phyloP scores from a whole-genome alignment of 202 grass and related monocot genomes.

The Setaria viridis region DNA sequence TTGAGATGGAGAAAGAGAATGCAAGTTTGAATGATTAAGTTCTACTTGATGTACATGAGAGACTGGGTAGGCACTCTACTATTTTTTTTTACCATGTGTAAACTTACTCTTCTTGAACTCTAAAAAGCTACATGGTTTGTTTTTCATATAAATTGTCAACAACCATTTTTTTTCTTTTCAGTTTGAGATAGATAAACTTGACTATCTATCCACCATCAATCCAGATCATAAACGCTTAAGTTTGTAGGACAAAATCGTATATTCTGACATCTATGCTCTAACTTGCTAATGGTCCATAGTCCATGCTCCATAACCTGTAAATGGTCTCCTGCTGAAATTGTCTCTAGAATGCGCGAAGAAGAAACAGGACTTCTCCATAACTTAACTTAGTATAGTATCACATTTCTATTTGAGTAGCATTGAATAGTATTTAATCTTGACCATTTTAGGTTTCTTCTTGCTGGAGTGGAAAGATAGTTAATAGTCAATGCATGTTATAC shows the following conservation, averaged over 20 bases:
- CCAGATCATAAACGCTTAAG: neutral
- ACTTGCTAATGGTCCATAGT: neutral
- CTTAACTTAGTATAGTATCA: neutral
- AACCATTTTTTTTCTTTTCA: neutral
- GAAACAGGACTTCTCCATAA: neutral
- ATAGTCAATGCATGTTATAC: neutral
- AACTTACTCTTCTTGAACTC: neutral
- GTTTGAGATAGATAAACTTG: neutral
- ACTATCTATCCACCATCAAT: slow-evolving; percentile 5
- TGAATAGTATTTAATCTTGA: neutral
- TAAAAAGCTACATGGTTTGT: neutral
- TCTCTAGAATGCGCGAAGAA: neutral
- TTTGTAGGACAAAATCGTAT: neutral
- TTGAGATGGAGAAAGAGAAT: slow-evolving; percentile 90
- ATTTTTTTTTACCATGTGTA: slow-evolving; percentile 8
- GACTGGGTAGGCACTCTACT: slow-evolving; percentile 31
- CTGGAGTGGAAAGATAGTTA: neutral
- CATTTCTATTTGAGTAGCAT: neutral
- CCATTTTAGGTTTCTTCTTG: neutral
- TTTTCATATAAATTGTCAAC: neutral
- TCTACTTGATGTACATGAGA: neutral
- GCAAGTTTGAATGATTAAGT: slow-evolving; percentile 53
- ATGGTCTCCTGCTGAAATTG: neutral
- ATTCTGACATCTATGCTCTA: neutral
- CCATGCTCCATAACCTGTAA: neutral